Base-by-base conservation (phyloP, 106 monocot genomes). In the Acorus calamus region DNA sequence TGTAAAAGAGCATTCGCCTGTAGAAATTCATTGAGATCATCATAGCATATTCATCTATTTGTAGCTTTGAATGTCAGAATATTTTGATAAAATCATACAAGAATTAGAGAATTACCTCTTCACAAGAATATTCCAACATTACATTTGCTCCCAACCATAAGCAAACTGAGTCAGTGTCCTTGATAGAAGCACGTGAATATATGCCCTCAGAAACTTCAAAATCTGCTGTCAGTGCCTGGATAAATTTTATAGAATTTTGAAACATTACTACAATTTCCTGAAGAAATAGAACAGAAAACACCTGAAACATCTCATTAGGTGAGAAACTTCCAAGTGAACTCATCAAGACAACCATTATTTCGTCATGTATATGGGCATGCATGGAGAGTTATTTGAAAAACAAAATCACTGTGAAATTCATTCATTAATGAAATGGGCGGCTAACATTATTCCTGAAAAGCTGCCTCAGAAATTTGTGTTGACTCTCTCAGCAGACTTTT, bases 131-230 rank as follows among this genome's bases (percentile, higher is more conserved):
- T 60, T 90, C 84, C 6, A 94, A 76, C 94, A 94, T 90, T 47
- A 94, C 89, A 76, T 94, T 94, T 63, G 94, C 94, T 50, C 94
- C 94, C 80, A 94, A 74, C 94, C 94, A 94, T 61, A 94, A 84
- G 47, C 89, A 94, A 47, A 94, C 89, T 0, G 94, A 90, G 41
- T 90, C 82, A 43, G 76, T 63, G 11, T 72, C 80, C 44, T 82
- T 80, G 56, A 94, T 87, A 57, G 62, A 66, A 4, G 94, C 87
- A 6, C 74, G 73, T 56, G 94, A 94, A 80, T 94, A 90, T 44
- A 94, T 94, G 6, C 94, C 94, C 73, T 94, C 94, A 3, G 94
- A 89, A 42, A 94, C 79, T 72, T 94, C 94, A 80, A 89, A 94
- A 79, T 94, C 90, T 59, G 90, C 78, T 43, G 87, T 62, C 14